Conservation (phyloP, 2,329 filamentous ascomycete genomes). For the Septoria petroselini region DNA sequence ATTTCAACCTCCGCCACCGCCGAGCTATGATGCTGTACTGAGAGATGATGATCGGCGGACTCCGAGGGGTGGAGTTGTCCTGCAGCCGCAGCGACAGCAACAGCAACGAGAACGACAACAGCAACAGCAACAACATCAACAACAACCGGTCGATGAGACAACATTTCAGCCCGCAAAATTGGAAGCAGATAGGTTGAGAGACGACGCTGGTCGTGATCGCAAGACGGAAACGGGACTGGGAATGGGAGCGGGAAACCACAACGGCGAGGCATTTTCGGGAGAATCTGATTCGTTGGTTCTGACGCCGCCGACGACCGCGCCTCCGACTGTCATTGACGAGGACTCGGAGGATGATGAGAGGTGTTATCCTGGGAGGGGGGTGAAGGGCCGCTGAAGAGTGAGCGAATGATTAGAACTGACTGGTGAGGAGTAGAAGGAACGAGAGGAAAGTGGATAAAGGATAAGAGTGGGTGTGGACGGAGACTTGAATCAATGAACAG, state of each 20-base stretch:
- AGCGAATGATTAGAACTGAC: too few relatives aligned
- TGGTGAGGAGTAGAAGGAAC: too few relatives aligned
- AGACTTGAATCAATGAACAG: too few relatives aligned
- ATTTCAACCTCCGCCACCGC: too few relatives aligned
- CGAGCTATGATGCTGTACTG: constrained; percentile 9
- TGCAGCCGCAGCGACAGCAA: too few relatives aligned
- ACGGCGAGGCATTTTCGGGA: constrained; percentile 5
- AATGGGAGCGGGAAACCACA: background rate
- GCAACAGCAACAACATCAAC: background rate
- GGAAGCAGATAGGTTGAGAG: background rate
- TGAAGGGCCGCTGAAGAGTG: too few relatives aligned
- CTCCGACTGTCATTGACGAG: constrained; percentile 13
- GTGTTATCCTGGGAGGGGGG: constrained; percentile 1
- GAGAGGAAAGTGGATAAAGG: too few relatives aligned
- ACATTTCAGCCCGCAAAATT: background rate
- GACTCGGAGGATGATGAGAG: constrained; percentile 14
- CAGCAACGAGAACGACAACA: too few relatives aligned
- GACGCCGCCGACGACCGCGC: constrained; percentile 13
- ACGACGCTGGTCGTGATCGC: background rate
- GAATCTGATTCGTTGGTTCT: constrained; percentile 3
- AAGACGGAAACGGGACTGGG: background rate
- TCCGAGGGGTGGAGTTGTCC: too few relatives aligned
- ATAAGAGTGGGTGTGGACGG: too few relatives aligned
- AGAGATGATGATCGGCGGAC: constrained; percentile 10
- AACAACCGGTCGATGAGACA: background rate